Evolutionary conservation across 352 stramenopile genomes (phyloP).

Genomic region (Phytopythium montanum): DNA sequence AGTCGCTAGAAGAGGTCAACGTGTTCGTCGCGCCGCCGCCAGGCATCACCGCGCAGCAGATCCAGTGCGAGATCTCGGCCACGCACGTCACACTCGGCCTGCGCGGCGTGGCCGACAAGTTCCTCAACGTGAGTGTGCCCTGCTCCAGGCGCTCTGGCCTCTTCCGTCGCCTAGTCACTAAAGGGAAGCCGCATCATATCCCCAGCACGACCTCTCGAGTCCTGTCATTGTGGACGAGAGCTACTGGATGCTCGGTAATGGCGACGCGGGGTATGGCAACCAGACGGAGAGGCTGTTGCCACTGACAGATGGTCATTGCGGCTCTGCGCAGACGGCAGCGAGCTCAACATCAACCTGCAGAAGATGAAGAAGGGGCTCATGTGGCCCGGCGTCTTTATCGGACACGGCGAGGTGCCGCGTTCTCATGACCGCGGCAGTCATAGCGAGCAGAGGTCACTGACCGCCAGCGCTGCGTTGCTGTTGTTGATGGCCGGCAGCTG

Average conservation of each 20-base stretch:
- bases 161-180: too few species aligned
- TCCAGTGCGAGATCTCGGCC: constrained; percentile 88
- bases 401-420: constrained; percentile 66
- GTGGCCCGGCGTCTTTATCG: constrained; percentile 90
- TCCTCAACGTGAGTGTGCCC: constrained; percentile 80
- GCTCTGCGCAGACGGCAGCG: constrained; percentile 58
- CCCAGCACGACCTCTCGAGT: constrained; percentile 91
- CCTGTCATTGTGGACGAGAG: constrained; percentile 93
- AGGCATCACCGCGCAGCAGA: constrained; percentile 71
- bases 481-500: constrained; percentile 32
- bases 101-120: constrained; percentile 85
- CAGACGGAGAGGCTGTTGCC: too few species aligned
- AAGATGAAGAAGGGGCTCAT: constrained; percentile 96
- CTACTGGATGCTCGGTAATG: constrained; percentile 93
- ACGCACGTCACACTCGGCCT: constrained; percentile 90
- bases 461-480: not conserved
- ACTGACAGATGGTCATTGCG: not conserved
- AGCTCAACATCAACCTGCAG: constrained; percentile 91
- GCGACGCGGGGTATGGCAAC: not conserved
- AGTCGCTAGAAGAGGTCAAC: constrained; percentile 93
- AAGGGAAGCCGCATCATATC: too few species aligned
- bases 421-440: not conserved
- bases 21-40: constrained; percentile 93
- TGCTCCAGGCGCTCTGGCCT: not conserved
- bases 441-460: not conserved